A percentile compares a stretch with the other conserved stretches of the same genome.
Conservation (phyloP, 495 filamentous ascomycete species). For the Aspergillus cavernicola region DNA sequence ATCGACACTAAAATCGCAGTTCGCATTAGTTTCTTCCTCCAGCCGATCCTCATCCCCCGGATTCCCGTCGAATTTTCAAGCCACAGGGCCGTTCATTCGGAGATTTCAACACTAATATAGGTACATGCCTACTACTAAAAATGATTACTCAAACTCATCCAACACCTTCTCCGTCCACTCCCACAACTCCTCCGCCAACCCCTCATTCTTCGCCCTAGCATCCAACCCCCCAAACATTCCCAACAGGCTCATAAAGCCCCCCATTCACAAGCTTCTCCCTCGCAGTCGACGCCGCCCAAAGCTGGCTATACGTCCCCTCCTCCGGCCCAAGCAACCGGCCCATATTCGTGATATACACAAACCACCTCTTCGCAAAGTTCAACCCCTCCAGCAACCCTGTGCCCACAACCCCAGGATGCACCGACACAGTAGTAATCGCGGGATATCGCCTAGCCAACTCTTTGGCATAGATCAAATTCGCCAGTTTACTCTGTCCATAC, state of each 20-base stretch:
- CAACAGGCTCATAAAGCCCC: conserved; percentile 52
- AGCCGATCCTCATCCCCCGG: conserved; percentile 6
- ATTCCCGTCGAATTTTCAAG: neutral
- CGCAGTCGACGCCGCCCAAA: conserved; percentile 48
- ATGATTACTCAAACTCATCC: neutral
- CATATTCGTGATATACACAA: conserved; percentile 16
- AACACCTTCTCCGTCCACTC: conserved; percentile 46
- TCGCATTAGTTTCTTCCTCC: neutral
- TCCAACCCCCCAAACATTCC: conserved; percentile 24
- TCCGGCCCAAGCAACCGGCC: conserved; percentile 13
- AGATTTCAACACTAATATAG: too few species aligned
- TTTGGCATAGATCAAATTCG: conserved; percentile 58
- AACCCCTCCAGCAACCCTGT: conserved; percentile 31
- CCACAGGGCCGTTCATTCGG: neutral
- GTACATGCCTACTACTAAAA: too few species aligned
- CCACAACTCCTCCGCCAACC: conserved; percentile 50
- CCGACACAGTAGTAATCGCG: conserved; percentile 30
- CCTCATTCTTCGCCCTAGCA: conserved; percentile 30
- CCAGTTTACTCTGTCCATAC: conserved; percentile 66
- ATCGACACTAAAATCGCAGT: neutral
- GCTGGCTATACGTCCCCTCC: conserved; percentile 51
- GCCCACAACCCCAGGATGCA: conserved; percentile 43
- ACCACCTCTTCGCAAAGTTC: conserved; percentile 10
- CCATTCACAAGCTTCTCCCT: conserved; percentile 33
- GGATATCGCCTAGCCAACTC: conserved; percentile 53